These are phyloP conservation scores for Cladophialophora yegresii DNA, from an alignment of 2,329 filamentous ascomycete genomes.

Conservation along the genomic window DNA sequence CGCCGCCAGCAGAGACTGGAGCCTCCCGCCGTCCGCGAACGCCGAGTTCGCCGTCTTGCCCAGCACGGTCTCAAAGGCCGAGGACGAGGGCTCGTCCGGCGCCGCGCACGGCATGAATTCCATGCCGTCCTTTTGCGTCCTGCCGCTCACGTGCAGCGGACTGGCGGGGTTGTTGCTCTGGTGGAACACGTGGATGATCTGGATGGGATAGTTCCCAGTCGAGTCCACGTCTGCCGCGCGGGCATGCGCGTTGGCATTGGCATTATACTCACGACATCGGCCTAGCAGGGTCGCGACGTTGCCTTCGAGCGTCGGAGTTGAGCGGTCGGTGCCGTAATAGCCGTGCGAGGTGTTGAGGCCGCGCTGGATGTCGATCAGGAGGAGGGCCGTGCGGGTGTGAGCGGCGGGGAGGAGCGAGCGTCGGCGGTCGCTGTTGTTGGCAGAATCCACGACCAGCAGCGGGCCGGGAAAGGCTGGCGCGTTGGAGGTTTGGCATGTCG, in stretches of 20 bases:
- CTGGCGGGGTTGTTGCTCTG: constrained; percentile 43
- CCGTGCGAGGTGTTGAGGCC: constrained; percentile 45
- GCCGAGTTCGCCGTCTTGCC: constrained; percentile 52
- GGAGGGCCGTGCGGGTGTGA: constrained; percentile 45
- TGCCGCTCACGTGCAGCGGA: constrained; percentile 42
- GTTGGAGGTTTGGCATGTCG: background rate
- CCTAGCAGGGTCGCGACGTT: constrained; percentile 48
- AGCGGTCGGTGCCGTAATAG: constrained; percentile 47
- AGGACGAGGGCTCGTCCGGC: constrained; percentile 37
- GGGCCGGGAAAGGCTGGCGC: background rate
- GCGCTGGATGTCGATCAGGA: constrained; percentile 54
- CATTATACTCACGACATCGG: background rate
- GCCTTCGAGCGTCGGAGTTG: constrained; percentile 49
- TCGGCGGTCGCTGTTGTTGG: background rate
- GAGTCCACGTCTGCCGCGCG: too few species aligned
- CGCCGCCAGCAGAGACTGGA: constrained; percentile 44
- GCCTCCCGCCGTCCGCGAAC: constrained; percentile 51
- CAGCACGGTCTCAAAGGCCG: constrained; percentile 43
- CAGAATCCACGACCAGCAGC: background rate
- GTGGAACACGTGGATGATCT: constrained; percentile 53
- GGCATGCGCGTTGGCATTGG: background rate
- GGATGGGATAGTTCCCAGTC: constrained; percentile 23
- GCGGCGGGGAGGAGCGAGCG: constrained; percentile 1
- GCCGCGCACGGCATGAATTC: constrained; percentile 39
- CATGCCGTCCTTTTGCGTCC: constrained; percentile 34